Percentiles rank a stretch among this genome's conserved stretches.
Conservation (phyloP, 768 basidiomycete species). For the Tricholoma sp. region DNA sequence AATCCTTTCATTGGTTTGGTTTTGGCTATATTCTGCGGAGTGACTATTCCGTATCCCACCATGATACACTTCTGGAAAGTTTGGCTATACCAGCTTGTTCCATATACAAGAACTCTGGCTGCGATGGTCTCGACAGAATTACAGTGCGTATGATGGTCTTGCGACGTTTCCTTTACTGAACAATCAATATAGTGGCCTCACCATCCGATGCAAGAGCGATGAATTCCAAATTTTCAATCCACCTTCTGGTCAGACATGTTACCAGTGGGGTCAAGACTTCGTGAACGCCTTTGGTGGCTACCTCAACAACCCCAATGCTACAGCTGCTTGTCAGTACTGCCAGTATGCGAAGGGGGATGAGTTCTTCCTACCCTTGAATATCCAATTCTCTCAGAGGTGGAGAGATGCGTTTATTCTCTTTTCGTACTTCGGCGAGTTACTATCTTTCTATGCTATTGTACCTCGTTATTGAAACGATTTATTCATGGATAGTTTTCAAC, state of each 20-base stretch:
- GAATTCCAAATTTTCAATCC: constrained; percentile 75
- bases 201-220: constrained; percentile 55
- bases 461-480: background rate
- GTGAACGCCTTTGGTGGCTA: constrained; percentile 64
- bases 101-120: constrained; percentile 65
- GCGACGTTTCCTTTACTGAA: background rate
- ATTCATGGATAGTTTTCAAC: constrained; percentile 53
- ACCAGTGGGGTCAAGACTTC: constrained; percentile 66
- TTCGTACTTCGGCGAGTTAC: constrained; percentile 48
- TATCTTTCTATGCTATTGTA: background rate
- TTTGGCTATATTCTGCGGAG: constrained; percentile 74
- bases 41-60: constrained; percentile 65
- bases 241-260: constrained; percentile 70
- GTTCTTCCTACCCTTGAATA: constrained; percentile 66
- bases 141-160: constrained; percentile 36
- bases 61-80: constrained; percentile 64
- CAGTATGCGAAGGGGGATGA: constrained; percentile 63
- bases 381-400: constrained; percentile 58
- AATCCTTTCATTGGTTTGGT: constrained; percentile 70
- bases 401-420: constrained; percentile 65
- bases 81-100: constrained; percentile 74
- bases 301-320: constrained; percentile 60
- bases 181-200: constrained; percentile 44
- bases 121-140: constrained; percentile 78
- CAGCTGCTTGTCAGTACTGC: constrained; percentile 66